A percentile compares a stretch with the other conserved stretches of the same genome.
phyloP scores from a whole-genome alignment of 2,329 filamentous ascomycete genomes.

The Xylaria sp. region DNA sequence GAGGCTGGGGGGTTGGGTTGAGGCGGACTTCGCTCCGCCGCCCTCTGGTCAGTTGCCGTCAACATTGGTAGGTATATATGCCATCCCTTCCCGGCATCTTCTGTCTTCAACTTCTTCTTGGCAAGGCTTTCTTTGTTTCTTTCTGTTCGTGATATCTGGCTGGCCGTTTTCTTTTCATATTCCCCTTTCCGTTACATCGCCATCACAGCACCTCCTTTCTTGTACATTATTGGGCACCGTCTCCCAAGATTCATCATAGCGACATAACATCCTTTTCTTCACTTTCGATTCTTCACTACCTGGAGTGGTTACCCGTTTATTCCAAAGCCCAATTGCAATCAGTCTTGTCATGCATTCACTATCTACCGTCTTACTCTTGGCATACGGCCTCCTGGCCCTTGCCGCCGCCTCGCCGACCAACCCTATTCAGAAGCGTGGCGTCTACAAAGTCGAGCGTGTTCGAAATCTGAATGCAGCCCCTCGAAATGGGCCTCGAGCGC shows the following conservation, averaged over 20 bases:
- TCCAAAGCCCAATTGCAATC: not conserved
- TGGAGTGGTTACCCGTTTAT: conserved; percentile 37
- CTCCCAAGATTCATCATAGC: not conserved
- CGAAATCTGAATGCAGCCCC: conserved; percentile 39
- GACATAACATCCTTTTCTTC: not conserved
- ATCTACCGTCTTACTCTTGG: conserved; percentile 35
- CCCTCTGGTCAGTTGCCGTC: not conserved
- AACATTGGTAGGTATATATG: conserved; percentile 25
- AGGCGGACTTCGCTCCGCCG: not conserved
- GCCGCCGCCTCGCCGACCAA: conserved; percentile 36
- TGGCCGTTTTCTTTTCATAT: conserved; percentile 13
- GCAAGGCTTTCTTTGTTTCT: conserved; percentile 20
- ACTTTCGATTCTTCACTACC: conserved; percentile 31
- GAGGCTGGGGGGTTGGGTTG: not conserved
- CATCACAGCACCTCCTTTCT: conserved; percentile 10
- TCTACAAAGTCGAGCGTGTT: conserved; percentile 42
- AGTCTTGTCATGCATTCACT: conserved; percentile 38
- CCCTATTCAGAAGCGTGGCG: conserved; percentile 40
- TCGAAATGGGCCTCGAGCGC: conserved; percentile 40
- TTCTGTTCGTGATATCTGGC: conserved; percentile 17
- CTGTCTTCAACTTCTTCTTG: not conserved
- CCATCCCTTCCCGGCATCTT: not conserved
- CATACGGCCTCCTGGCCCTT: conserved; percentile 37
- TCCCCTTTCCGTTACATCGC: not conserved
- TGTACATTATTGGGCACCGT: conserved; percentile 10